Evolutionary conservation across 768 basidiomycete genomes (phyloP).

Genomic region (Russula abietina): DNA sequence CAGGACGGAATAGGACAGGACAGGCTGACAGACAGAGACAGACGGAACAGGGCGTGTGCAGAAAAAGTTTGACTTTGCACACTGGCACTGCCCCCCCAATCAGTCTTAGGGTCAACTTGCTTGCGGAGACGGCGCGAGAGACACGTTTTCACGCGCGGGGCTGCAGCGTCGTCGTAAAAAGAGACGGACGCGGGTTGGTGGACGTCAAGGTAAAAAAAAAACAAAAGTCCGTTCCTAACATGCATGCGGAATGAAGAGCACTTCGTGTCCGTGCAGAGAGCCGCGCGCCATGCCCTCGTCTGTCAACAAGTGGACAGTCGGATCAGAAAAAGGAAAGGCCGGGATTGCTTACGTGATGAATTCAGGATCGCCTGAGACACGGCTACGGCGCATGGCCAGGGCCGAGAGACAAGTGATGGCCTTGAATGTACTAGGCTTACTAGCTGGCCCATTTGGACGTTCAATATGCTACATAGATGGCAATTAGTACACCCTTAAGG

Average conservation of each 20-base stretch:
- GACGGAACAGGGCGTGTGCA: not conserved
- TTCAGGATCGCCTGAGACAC: not conserved
- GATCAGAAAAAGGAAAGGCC: conserved; percentile 19
- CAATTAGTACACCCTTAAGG: not conserved
- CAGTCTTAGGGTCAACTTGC: not conserved
- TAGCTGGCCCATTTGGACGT: not conserved
- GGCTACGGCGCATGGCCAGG: not conserved
- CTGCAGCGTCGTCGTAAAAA: not conserved
- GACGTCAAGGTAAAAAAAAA: conserved; percentile 9
- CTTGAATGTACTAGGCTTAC: not conserved
- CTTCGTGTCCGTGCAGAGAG: too few species aligned
- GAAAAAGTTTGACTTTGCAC: not conserved
- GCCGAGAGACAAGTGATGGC: not conserved
- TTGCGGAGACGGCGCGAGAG: not conserved
- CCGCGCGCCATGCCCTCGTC: not conserved
- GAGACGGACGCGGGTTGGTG: not conserved
- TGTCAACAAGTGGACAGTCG: not conserved
- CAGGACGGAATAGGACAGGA: not conserved
- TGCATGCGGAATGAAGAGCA: not conserved
- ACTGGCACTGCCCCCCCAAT: not conserved
- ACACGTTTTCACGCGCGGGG: not conserved
- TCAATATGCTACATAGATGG: not conserved
- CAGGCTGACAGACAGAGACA: not conserved
- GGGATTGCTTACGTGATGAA: conserved; percentile 16
- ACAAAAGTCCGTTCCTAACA: not conserved